Base-by-base conservation (phyloP, 108 stramenopile species). In the Pseudonitzschia delicatissima region DNA sequence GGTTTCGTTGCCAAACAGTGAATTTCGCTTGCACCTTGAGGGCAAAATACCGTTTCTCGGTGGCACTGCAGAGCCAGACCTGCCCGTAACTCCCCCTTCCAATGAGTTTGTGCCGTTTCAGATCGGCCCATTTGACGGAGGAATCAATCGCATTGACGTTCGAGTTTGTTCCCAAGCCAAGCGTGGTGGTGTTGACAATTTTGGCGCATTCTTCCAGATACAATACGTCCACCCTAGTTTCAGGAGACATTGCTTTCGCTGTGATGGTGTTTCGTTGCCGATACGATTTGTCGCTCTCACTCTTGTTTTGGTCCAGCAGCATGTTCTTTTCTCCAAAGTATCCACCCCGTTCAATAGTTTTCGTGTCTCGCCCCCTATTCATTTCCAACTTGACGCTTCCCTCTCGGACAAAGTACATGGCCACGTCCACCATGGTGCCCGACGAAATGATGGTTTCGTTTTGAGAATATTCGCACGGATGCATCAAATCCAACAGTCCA, bases 41-140 rank as follows among this genome's bases (percentile, higher is more conserved):
- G 25, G 96, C 96, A 68, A 86, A 92, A 3, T 77, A 68, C 86
- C 18, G 18, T 44, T 23, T 68, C 44, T 3, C 27, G 42, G 8
- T 62, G 42, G 40, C 42, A 32, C 62, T 84, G 8, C 87, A 90
- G 33, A 98, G 76, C 88, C 94, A 95, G 4, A 98, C 97, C 55
- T 94, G 90, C 11, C 97, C 97, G 69, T 96, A 98, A 12, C 94
- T 94, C 28, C 97, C 97, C 13, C 90, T 84, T 32, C 97, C 97
- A 0, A 98, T 67, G 34, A 92, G 80, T 59, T 61, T 70, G 67
- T 74, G 82, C 35, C 84, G 80, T 76, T 45, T 81, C 49, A 68
- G 76, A 53, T 48, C 80, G 59, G 49, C 66, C 32, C 69, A 51
- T 17, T 49, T 21, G 44, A 83, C 73, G 26, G 52, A 31, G 8